Evolutionary conservation across 768 basidiomycete genomes (phyloP).

Genomic region (Xerocomus spinulosus): DNA sequence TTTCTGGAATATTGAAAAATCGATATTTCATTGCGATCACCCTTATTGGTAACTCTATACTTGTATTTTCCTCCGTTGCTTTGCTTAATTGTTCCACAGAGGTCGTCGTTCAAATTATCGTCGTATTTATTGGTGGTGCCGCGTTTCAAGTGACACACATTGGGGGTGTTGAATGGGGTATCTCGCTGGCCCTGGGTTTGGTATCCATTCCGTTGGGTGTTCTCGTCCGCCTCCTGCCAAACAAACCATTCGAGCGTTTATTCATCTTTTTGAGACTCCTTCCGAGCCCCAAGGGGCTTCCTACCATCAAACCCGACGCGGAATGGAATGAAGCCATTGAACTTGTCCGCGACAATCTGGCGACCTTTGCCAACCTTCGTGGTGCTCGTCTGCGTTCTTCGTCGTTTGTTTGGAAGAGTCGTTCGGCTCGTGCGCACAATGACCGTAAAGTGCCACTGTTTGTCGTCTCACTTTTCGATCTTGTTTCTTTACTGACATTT

Average conservation of each 20-base stretch:
- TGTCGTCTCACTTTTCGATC: constrained; percentile 32
- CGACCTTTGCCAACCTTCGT: constrained; percentile 75
- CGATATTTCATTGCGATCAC: constrained; percentile 84
- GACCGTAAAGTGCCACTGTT: constrained; percentile 43
- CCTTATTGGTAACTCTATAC: constrained; percentile 59
- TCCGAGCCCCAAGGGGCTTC: constrained; percentile 58
- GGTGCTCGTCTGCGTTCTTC: constrained; percentile 87
- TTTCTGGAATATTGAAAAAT: constrained; percentile 76
- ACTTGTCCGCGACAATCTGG: constrained; percentile 81
- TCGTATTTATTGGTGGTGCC: constrained; percentile 86
- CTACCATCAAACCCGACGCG: constrained; percentile 54
- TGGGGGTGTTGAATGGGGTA: constrained; percentile 85
- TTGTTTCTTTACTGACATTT: constrained; percentile 15
- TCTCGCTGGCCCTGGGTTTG: constrained; percentile 81
- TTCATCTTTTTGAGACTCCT: constrained; percentile 56
- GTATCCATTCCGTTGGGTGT: constrained; percentile 87
- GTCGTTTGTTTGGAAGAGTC: constrained; percentile 79
- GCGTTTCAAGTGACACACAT: constrained; percentile 87
- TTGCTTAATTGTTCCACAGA: constrained; percentile 43
- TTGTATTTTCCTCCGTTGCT: background rate
- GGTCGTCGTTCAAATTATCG: constrained; percentile 78
- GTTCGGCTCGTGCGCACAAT: constrained; percentile 53
- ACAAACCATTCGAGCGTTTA: constrained; percentile 65
- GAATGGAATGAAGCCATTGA: constrained; percentile 79
- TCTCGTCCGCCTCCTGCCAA: constrained; percentile 77